These are phyloP conservation scores for Suillus tomentosus DNA, from an alignment of 768 basidiomycete genomes.

Conservation along the genomic window DNA sequence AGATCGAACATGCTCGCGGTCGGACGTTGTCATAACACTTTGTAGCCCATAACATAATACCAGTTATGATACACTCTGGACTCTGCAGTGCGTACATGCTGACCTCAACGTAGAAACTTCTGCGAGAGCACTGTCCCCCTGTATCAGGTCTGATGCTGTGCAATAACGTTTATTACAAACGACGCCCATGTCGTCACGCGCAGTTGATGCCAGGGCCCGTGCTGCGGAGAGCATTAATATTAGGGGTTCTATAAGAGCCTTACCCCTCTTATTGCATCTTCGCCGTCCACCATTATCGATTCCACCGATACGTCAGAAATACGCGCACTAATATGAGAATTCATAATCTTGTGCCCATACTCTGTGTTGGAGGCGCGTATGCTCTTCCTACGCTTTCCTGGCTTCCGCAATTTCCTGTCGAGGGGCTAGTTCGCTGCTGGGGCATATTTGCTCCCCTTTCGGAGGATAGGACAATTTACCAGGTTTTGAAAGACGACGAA, in stretches of 20 bases:
- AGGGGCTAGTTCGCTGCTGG: constrained; percentile 12
- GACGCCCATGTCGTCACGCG: background rate
- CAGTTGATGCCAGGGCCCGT: background rate
- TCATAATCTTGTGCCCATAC: constrained; percentile 15
- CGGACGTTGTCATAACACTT: background rate
- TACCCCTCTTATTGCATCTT: background rate
- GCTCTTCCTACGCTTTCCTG: constrained; percentile 27
- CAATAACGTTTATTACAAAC: background rate
- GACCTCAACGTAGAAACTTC: background rate
- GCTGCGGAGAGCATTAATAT: constrained; percentile 14
- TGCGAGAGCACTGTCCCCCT: background rate
- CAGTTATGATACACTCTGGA: background rate
- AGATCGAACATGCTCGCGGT: constrained; percentile 24
- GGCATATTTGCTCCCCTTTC: constrained; percentile 7
- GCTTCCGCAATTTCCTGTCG: constrained; percentile 25
- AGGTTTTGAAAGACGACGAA: constrained; percentile 27
- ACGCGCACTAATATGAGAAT: constrained; percentile 18
- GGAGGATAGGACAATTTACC: constrained; percentile 30
- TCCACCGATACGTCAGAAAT: constrained; percentile 1
- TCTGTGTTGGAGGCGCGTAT: constrained; percentile 16
- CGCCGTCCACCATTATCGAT: background rate
- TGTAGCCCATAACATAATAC: constrained; percentile 30
- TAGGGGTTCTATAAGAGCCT: constrained; percentile 11
- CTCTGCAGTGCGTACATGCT: background rate
- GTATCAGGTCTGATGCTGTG: background rate